phyloP scores from a whole-genome alignment of 208 protist genomes.

The Leishmania tarentolae region DNA sequence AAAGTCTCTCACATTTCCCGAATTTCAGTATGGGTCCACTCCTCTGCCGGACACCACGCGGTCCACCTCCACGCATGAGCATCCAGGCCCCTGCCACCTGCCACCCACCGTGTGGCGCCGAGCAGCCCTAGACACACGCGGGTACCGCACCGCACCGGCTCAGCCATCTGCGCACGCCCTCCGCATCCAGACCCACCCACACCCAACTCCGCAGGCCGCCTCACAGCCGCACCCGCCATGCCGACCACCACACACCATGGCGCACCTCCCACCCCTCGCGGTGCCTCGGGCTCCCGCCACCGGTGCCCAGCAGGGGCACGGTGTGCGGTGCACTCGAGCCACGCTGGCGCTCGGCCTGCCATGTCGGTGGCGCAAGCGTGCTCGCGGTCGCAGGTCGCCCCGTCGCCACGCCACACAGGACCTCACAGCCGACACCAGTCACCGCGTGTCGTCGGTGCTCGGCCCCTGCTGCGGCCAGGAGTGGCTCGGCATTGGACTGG shows the following conservation, averaged over 20 bases:
- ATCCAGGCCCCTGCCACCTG: background rate
- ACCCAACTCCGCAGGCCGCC: background rate
- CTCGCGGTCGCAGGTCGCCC: too few species aligned
- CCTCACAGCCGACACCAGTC: background rate
- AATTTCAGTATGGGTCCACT: too few species aligned
- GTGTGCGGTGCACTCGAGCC: background rate
- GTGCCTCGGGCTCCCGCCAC: background rate
- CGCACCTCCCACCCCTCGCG: too few species aligned
- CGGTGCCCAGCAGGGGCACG: background rate
- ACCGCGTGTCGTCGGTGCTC: too few species aligned
- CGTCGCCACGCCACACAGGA: background rate
- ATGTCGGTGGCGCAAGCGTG: background rate
- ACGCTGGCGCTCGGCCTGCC: too few species aligned
- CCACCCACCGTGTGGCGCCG: too few species aligned
- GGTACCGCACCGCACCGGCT: background rate
- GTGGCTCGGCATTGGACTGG: too few species aligned
- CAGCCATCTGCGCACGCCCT: background rate
- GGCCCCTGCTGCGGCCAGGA: too few species aligned
- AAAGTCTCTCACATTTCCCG: too few species aligned
- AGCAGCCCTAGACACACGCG: background rate
- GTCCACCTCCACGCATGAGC: background rate
- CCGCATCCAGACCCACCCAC: background rate
- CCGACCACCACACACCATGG: too few species aligned
- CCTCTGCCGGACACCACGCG: too few species aligned
- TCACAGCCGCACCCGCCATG: too few species aligned